Evolutionary conservation across 164 flowering plant species (phyloP), one percentile per base, ranked within the genome.

Genomic region (Vitis riparia): DNA sequence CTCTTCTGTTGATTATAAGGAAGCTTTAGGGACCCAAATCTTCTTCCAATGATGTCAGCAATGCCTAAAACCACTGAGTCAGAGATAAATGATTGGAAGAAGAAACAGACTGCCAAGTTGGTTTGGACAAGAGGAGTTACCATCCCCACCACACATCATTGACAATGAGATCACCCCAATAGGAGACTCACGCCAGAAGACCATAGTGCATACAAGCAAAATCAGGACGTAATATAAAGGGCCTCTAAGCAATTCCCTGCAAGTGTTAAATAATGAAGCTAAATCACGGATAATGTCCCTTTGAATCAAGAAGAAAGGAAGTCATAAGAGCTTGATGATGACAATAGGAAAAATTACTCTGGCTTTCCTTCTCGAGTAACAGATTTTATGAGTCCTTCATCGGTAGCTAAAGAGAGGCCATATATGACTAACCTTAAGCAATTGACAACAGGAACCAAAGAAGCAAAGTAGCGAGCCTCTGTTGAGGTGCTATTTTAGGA

Each of bases 61-160:
- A 94, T 64, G 37, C 99, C 99, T 94, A 67, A 66, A 64, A 65
- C 53, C 67, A 67, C 57, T 17, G 15, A 59, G 62, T 57, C 61
- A 68, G 59, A 59, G 58, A 27, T 59, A 19, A 32, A 19, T 49
- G 65, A n/a, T 6, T n/a, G 9, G 5, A 57, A 12, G 30, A 47
- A 68, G 17, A 62, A 1, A 52, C 9, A 15, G 55, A 75, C 9
- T 15, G 16, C 50, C 0, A 44, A 48, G 55, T n/a, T n/a, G n/a
- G n/a, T n/a, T 32, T 49, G 68, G 55, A 52, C 47, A 30, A 64
- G 30, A 55, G 52, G 23, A 5, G 3, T 80, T 88, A 92, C 99
- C 99, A 84, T 95, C 99, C 44, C 99, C 99, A 13, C 88, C 97
- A 73, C 96, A 89, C 99, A 93, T 95, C 93, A 95, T 92, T 27